Conservation (phyloP, 257 asterid species). For the Lycium ferocissimum region DNA sequence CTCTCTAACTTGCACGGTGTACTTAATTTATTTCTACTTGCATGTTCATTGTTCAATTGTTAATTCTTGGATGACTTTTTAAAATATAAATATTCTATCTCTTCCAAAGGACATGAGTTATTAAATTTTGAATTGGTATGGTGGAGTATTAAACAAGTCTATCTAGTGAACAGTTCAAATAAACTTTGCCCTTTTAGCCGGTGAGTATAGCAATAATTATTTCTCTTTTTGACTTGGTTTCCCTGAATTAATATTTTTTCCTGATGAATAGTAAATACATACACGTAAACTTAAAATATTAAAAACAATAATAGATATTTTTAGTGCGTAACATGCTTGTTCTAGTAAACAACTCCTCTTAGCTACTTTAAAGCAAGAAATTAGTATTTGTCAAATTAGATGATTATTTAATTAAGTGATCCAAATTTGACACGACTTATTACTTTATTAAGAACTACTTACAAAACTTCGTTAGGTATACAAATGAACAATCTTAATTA, state of each 20-base stretch:
- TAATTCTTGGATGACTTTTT: background rate
- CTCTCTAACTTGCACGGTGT: background rate
- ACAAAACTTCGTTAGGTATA: too few relatives aligned
- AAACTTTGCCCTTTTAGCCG: background rate
- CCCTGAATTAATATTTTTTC: background rate
- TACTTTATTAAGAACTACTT: background rate
- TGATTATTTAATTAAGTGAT: constrained; percentile 11
- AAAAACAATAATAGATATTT: background rate
- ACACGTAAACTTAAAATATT: background rate
- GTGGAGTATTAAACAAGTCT: background rate
- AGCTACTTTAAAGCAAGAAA: background rate
- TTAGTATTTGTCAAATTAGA: background rate
- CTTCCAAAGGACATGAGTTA: background rate
- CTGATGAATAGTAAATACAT: background rate
- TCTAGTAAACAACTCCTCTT: background rate
- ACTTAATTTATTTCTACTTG: background rate
- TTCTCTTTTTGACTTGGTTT: background rate
- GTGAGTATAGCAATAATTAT: background rate
- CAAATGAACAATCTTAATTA: background rate
- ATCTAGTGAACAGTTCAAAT: background rate
- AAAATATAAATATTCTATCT: background rate
- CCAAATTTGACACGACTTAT: background rate
- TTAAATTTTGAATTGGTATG: background rate
- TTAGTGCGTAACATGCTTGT: constrained; percentile 1
- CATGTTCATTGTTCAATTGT: background rate